phyloP scores from a whole-genome alignment of 2,329 filamentous ascomycete genomes.

The Magnaporthiopsis rhizophila region DNA sequence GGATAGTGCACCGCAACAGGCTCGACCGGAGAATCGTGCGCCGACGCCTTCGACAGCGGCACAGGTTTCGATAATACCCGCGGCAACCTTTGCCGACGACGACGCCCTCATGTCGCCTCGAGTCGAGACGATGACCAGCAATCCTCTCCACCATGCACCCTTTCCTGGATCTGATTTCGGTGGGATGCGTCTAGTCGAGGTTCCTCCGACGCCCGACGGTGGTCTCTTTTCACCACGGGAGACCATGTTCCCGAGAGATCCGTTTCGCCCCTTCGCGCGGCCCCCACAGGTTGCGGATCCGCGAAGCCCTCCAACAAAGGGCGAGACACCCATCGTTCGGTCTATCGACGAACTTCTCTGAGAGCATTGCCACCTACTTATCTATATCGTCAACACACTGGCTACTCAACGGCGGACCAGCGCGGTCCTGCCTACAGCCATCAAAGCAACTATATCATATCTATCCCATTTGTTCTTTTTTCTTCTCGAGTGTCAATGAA shows the following conservation, averaged over 20 bases:
- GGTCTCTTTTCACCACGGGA: conserved; percentile 46
- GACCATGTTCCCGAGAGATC: conserved; percentile 45
- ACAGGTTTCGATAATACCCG: conserved; percentile 27
- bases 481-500: background rate
- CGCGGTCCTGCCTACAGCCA: background rate
- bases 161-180: conserved; percentile 26
- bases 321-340: conserved; percentile 65
- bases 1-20: conserved; percentile 12
- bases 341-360: conserved; percentile 73
- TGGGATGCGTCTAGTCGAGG: conserved; percentile 45
- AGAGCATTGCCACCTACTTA: conserved; percentile 20
- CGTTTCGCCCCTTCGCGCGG: conserved; percentile 42
- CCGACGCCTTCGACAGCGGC: conserved; percentile 21
- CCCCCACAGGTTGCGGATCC: conserved; percentile 53
- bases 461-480: background rate
- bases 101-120: conserved; percentile 63
- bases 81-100: conserved; percentile 28
- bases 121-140: conserved; percentile 63
- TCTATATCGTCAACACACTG: background rate
- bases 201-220: conserved; percentile 42
- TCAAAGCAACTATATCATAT: background rate
- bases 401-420: background rate
- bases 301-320: conserved; percentile 65
- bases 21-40: conserved; percentile 7
- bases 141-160: conserved; percentile 47